phyloP scores from a whole-genome alignment of 2,329 filamentous ascomycete species.

The Penicillium occitanis region DNA sequence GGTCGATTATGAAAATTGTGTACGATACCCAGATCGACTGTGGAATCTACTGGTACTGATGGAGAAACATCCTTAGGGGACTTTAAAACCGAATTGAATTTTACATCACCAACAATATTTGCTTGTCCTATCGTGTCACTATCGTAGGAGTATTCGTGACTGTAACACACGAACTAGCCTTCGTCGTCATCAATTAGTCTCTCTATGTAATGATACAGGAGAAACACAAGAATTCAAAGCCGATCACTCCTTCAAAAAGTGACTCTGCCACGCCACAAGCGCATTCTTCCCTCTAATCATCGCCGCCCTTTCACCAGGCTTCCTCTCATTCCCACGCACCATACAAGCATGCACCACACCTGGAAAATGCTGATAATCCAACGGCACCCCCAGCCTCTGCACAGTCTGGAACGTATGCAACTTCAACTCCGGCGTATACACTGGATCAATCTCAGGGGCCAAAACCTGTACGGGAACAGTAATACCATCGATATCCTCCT shows the following conservation, averaged over 20 bases:
- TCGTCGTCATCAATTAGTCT: too few relatives aligned
- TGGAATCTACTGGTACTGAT: background rate
- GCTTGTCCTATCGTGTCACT: background rate
- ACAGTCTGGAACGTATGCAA: conserved; percentile 42
- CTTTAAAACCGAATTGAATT: background rate
- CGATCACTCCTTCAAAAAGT: conserved; percentile 18
- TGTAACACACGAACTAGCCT: background rate
- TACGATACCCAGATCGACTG: background rate
- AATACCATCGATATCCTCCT: conserved; percentile 49
- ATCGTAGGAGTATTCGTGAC: background rate
- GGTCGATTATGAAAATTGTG: background rate
- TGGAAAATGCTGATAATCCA: conserved; percentile 55
- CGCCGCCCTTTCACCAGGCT: conserved; percentile 44
- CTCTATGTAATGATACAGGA: background rate
- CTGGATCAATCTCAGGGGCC: conserved; percentile 50
- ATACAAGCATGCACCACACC: conserved; percentile 51
- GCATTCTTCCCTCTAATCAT: conserved; percentile 52
- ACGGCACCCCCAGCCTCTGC: conserved; percentile 40
- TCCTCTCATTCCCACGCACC: conserved; percentile 43
- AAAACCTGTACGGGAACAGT: conserved; percentile 54
- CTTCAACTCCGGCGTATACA: conserved; percentile 51
- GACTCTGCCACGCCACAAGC: conserved; percentile 48
- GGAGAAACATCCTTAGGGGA: background rate
- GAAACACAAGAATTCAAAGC: background rate
- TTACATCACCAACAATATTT: background rate